Evolutionary conservation across 768 basidiomycete species (phyloP).

Genomic region (Botryobasidium botryosum): DNA sequence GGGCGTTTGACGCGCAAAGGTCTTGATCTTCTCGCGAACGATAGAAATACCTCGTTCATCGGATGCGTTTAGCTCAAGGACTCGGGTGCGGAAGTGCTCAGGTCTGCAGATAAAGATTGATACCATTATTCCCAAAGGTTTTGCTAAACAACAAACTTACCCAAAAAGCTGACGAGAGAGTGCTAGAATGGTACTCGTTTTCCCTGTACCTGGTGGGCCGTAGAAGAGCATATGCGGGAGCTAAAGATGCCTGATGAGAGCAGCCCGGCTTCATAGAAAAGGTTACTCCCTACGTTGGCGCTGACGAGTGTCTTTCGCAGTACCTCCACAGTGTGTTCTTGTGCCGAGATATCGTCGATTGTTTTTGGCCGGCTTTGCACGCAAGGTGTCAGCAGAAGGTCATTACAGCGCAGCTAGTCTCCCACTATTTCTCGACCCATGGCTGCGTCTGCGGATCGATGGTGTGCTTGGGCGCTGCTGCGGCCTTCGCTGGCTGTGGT

Average conservation of each 20-base stretch:
- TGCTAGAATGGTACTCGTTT: slow-evolving; percentile 95
- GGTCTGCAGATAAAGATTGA: slow-evolving; percentile 34
- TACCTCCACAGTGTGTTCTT: slow-evolving; percentile 91
- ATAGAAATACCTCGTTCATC: slow-evolving; percentile 96
- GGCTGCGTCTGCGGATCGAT: slow-evolving; percentile 47
- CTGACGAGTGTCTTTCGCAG: slow-evolving; percentile 79
- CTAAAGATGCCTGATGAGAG: slow-evolving; percentile 28
- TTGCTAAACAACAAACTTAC: slow-evolving; percentile 25
- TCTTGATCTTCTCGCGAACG: slow-evolving; percentile 97
- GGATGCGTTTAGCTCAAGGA: slow-evolving; percentile 94
- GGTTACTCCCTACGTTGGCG: slow-evolving; percentile 51
- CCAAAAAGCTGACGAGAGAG: slow-evolving; percentile 88
- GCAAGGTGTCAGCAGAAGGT: not conserved
- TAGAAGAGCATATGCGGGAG: slow-evolving; percentile 99
- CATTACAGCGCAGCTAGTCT: slow-evolving; percentile 2
- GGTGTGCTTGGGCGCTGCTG: slow-evolving; percentile 21
- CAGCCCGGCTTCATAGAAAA: not conserved
- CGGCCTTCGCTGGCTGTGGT: slow-evolving; percentile 21
- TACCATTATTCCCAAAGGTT: not conserved
- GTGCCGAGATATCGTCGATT: slow-evolving; percentile 93
- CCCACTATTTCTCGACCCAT: slow-evolving; percentile 98
- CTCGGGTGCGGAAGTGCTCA: slow-evolving; percentile 82
- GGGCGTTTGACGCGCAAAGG: slow-evolving; percentile 86
- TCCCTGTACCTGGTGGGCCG: slow-evolving; percentile 95
- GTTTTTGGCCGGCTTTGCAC: slow-evolving; percentile 75